Conservation (phyloP, 2,329 filamentous ascomycete species). For the Epichloe coenophiala region DNA sequence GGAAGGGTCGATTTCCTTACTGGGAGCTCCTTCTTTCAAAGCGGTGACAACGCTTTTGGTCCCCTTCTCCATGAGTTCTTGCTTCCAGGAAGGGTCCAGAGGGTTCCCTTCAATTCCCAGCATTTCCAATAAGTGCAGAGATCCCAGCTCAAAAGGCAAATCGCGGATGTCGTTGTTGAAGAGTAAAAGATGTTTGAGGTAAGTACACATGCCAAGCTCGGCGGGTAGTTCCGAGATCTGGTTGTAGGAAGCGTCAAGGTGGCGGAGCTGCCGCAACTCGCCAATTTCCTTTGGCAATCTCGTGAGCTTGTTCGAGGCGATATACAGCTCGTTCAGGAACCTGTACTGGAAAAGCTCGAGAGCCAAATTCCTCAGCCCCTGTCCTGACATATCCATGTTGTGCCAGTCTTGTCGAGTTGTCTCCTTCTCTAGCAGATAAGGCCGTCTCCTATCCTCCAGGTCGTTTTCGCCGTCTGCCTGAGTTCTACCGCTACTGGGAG, state of each 20-base stretch:
- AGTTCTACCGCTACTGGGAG: slow-evolving; percentile 33
- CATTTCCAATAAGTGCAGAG: slow-evolving; percentile 75
- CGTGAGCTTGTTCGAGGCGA: slow-evolving; percentile 83
- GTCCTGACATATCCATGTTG: slow-evolving; percentile 89
- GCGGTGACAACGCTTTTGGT: slow-evolving; percentile 74
- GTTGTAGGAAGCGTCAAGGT: slow-evolving; percentile 84
- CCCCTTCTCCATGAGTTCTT: slow-evolving; percentile 73
- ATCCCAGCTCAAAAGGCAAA: slow-evolving; percentile 77
- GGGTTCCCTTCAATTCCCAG: slow-evolving; percentile 90
- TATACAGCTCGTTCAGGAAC: slow-evolving; percentile 83
- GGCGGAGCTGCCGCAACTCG: slow-evolving; percentile 62
- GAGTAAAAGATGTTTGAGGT: slow-evolving; percentile 69
- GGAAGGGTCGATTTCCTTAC: slow-evolving; percentile 37
- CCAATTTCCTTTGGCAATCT: slow-evolving; percentile 72
- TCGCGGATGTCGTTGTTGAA: slow-evolving; percentile 83
- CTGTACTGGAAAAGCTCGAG: slow-evolving; percentile 71
- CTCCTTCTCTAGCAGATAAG: slow-evolving; percentile 52
- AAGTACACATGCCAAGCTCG: slow-evolving; percentile 94
- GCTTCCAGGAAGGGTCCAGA: slow-evolving; percentile 60
- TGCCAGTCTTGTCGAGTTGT: slow-evolving; percentile 74
- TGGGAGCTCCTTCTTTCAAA: slow-evolving; percentile 70
- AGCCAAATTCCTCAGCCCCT: slow-evolving; percentile 75
- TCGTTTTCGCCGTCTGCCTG: slow-evolving; percentile 40
- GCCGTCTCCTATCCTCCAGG: slow-evolving; percentile 42
- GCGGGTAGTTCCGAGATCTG: slow-evolving; percentile 68